phyloP scores from a whole-genome alignment of 1,284 basidiomycete genomes.

The Anthracocystis walkeri region DNA sequence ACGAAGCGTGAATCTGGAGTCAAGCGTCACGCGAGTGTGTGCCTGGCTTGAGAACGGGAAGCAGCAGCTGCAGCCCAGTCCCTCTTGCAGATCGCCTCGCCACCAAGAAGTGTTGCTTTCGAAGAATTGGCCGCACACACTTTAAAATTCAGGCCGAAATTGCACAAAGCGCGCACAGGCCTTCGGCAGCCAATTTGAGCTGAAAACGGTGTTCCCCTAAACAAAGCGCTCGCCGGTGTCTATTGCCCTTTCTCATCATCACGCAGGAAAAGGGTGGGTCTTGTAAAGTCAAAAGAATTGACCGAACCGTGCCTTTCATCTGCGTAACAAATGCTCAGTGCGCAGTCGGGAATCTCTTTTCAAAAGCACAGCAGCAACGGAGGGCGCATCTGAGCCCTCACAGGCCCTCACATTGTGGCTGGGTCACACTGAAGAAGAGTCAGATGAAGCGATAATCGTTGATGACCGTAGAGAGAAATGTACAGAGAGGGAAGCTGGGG shows the following conservation, averaged over 20 bases:
- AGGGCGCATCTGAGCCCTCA: neutral
- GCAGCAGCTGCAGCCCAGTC: neutral
- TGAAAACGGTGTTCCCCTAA: no score
- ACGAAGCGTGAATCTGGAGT: neutral
- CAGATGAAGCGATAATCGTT: constrained; percentile 2
- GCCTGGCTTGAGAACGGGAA: constrained; percentile 12
- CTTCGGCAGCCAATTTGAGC: neutral
- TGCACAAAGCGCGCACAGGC: constrained; percentile 5
- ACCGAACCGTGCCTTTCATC: constrained; percentile 3
- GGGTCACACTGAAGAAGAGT: neutral
- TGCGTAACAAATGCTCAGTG: no score
- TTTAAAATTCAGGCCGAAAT: neutral
- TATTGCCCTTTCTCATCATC: neutral
- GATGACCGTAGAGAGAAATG: neutral
- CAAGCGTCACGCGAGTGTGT: constrained; percentile 27
- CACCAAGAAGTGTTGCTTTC: constrained; percentile 15
- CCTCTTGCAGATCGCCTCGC: constrained; percentile 5
- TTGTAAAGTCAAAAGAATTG: neutral
- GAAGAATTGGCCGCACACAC: constrained; percentile 6
- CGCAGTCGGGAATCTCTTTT: neutral
- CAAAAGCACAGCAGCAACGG: neutral
- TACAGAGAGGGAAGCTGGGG: constrained; percentile 1
- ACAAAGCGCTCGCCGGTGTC: no score
- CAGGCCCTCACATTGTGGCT: neutral
- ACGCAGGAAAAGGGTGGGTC: neutral